Percentiles rank a stretch among this genome's conserved stretches.
phyloP scores from a whole-genome alignment of 176 grass and related monocot genomes.

The maize (Zea mays) region DNA sequence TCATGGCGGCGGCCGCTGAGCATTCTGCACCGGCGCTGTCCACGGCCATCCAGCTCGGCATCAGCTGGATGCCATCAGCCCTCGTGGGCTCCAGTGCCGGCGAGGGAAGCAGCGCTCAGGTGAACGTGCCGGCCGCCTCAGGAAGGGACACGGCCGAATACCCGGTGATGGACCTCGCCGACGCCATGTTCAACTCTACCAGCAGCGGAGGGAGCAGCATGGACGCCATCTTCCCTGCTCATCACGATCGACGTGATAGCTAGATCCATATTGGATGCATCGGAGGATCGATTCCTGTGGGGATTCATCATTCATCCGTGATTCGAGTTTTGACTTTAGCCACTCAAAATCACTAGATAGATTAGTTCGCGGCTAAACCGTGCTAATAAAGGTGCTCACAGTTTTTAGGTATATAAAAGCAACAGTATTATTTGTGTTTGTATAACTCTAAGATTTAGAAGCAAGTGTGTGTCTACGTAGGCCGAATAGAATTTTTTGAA shows the following conservation, averaged over 20 bases:
- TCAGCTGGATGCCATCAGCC: slow-evolving; percentile 40
- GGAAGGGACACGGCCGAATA: slow-evolving; percentile 37
- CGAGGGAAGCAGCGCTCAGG: slow-evolving; percentile 7
- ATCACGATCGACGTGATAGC: slow-evolving; percentile 34
- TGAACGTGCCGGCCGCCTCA: neutral
- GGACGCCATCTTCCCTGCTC: slow-evolving; percentile 60
- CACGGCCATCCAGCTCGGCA: slow-evolving; percentile 57
- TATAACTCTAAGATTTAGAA: too few relatives aligned
- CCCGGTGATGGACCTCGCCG: slow-evolving; percentile 56
- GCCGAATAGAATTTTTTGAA: too few relatives aligned
- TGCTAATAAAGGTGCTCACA: neutral
- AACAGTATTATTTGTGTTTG: too few relatives aligned
- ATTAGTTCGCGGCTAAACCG: neutral
- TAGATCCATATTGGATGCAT: slow-evolving; percentile 8
- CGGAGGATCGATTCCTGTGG: neutral
- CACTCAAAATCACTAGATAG: neutral
- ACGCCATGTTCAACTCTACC: slow-evolving; percentile 73
- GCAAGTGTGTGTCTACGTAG: too few relatives aligned
- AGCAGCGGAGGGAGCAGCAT: slow-evolving; percentile 69
- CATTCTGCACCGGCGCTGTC: slow-evolving; percentile 37
- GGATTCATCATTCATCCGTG: neutral
- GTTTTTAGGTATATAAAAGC: too few relatives aligned
- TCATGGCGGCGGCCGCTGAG: slow-evolving; percentile 13
- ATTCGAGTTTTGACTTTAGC: too few relatives aligned
- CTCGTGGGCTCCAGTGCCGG: neutral